Base-by-base conservation (phyloP, 2,329 filamentous ascomycete genomes). In the Colletotrichum sp. region DNA sequence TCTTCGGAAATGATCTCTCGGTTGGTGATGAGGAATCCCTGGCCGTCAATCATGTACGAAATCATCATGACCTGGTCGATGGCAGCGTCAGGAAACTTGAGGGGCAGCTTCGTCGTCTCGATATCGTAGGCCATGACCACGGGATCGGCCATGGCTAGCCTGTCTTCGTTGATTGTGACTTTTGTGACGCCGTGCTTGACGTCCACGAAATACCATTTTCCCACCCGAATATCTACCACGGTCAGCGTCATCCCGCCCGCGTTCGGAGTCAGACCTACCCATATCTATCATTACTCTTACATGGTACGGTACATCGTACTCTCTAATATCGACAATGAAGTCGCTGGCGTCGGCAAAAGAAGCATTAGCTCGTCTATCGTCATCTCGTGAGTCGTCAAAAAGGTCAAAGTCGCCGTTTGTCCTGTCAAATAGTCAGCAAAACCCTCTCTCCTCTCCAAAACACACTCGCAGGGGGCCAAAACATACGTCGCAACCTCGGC, bases 1-100 rank as follows among this genome's bases (percentile, higher is more conserved):
- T 99, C 96, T 84, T 99, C 96, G 0, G 96, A 98, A 12, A 99
- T 96, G 76, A 99, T 98, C 83, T 99, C 96, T 81, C 98, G 93
- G 83, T 99, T 99, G 7, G 97, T 99, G 84, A 99, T 99, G 43
- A 99, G 89, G 80, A 99, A 99, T 6, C 97, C 97, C 85, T 98
- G 96, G 1, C 97, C 98, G 80, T 99, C 97, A 81, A 99, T 99
- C 98, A 99, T 99, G 88, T 99, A 99, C 36, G 98, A 99, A 84
- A 99, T 96, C 97, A 99, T 99, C 96, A 99, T 99, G 82, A 99
- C 94, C 83, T 98, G 96, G 86, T 99, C 97, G 78, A 98, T 93
- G 6, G 96, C 91, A 3, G 97, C 93, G 82, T 99, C 98, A 30
- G 97, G 98, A 80, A 99, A 99, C 84, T 99, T 99, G 71, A 99